phyloP scores from a whole-genome alignment of 148 eudicot genomes.

The Cornus kousa region DNA sequence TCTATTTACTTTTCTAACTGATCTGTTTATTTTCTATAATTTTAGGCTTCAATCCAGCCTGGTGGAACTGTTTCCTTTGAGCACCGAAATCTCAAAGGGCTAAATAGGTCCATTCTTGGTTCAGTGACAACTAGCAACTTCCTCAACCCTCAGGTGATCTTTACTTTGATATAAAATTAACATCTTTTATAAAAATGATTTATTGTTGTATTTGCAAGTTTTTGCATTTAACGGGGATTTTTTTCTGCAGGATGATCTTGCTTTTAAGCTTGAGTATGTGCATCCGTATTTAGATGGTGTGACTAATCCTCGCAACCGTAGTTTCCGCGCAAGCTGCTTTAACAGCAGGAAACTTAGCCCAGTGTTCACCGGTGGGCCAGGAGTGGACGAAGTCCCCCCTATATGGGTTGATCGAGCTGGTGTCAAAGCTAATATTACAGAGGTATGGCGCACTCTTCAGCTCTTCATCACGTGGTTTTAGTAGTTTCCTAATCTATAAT shows the following conservation, averaged over 20 bases:
- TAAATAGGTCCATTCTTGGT: constrained; percentile 87
- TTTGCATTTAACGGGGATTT: background rate
- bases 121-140: constrained; percentile 94
- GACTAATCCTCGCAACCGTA: constrained; percentile 69
- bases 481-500: background rate
- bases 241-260: constrained; percentile 80
- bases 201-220: background rate
- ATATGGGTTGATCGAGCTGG: constrained; percentile 96
- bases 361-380: constrained; percentile 96
- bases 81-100: constrained; percentile 84
- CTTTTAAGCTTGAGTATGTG: constrained; percentile 93
- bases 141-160: constrained; percentile 84
- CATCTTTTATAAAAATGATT: background rate
- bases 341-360: constrained; percentile 95
- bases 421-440: constrained; percentile 80
- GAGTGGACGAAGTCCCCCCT: constrained; percentile 95
- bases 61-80: constrained; percentile 95
- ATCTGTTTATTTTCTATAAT: constrained; percentile 10
- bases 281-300: constrained; percentile 93
- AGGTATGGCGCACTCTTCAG: constrained; percentile 39
- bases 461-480: background rate
- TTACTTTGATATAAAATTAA: constrained; percentile 1
- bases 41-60: constrained; percentile 94
- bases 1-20: background rate
- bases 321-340: constrained; percentile 72